Conservation (phyloP, 1,284 basidiomycete genomes). For the Sphaerobolus stellatus region DNA sequence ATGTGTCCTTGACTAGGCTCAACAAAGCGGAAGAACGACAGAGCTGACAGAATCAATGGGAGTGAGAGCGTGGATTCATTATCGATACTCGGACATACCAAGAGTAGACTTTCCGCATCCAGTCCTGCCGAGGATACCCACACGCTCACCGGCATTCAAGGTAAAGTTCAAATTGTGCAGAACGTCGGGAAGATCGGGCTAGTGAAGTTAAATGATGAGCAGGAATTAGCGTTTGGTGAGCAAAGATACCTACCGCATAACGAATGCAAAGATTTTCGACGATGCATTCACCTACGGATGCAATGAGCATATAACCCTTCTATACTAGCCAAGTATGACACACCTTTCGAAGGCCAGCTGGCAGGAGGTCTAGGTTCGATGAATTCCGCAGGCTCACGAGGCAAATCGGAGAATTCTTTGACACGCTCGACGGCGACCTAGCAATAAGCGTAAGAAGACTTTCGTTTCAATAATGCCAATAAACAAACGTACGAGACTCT, state of each 20-base stretch:
- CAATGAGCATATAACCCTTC: too few species aligned
- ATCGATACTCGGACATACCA: conserved; percentile 8
- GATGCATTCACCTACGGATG: conserved; percentile 13
- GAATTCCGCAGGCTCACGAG: conserved; percentile 76
- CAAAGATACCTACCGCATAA: conserved; percentile 69
- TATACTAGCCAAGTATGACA: not conserved
- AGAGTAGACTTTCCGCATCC: conserved; percentile 59
- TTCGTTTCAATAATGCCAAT: conserved; percentile 8
- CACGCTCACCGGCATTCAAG: conserved; percentile 70
- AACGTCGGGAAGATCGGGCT: conserved; percentile 81
- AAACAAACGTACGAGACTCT: conserved; percentile 70
- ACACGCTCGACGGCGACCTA: conserved; percentile 89
- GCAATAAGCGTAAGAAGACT: conserved; percentile 5
- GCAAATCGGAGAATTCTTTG: conserved; percentile 85
- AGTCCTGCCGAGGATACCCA: conserved; percentile 89
- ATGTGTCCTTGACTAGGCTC: conserved; percentile 85
- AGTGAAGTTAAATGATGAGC: conserved; percentile 9
- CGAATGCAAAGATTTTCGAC: conserved; percentile 75
- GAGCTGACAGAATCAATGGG: conserved; percentile 60
- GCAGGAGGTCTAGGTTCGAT: conserved; percentile 82
- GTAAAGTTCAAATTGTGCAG: conserved; percentile 81
- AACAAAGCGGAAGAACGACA: conserved; percentile 95
- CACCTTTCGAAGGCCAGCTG: conserved; percentile 78
- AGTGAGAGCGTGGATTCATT: not conserved
- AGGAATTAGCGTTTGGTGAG: not conserved